Evolutionary conservation across 169 alveolate species (phyloP).

Genomic region (Eimeria maxima): DNA sequence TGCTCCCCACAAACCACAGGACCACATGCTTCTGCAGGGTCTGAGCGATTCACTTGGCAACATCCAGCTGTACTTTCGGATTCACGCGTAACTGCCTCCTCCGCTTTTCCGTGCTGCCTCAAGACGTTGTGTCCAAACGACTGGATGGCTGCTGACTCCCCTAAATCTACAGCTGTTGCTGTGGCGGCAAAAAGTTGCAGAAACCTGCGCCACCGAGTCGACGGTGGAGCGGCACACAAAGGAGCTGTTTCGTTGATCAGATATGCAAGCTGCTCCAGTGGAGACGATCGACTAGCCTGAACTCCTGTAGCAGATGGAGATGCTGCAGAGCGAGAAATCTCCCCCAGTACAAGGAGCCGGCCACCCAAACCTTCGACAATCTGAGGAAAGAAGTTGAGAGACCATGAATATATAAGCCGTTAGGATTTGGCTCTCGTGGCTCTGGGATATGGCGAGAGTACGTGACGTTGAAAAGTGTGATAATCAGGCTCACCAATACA

Average conservation of each 20-base stretch:
- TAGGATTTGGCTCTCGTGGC: neutral
- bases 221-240: constrained; percentile 53
- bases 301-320: neutral
- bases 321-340: neutral
- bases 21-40: neutral
- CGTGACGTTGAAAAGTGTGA: too few relatives aligned
- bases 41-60: neutral
- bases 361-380: constrained; percentile 69
- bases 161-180: constrained; percentile 62
- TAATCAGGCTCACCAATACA: constrained; percentile 36
- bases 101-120: neutral
- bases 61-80: neutral
- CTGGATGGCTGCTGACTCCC: neutral
- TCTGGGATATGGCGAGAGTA: too few relatives aligned
- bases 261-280: constrained; percentile 56
- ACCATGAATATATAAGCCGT: neutral
- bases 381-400: constrained; percentile 13
- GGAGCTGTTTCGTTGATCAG: constrained; percentile 46
- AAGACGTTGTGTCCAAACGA: neutral
- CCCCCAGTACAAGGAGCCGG: constrained; percentile 64
- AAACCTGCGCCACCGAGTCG: constrained; percentile 69
- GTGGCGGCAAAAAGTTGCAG: constrained; percentile 73
- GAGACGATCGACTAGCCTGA: constrained; percentile 5
- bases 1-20: constrained; percentile 13
- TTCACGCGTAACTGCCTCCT: neutral